A percentile compares a stretch with the other conserved stretches of the same genome.
Evolutionary conservation across 106 monocot genomes (phyloP).

Genomic region (Dioscorea zingiberensis): DNA sequence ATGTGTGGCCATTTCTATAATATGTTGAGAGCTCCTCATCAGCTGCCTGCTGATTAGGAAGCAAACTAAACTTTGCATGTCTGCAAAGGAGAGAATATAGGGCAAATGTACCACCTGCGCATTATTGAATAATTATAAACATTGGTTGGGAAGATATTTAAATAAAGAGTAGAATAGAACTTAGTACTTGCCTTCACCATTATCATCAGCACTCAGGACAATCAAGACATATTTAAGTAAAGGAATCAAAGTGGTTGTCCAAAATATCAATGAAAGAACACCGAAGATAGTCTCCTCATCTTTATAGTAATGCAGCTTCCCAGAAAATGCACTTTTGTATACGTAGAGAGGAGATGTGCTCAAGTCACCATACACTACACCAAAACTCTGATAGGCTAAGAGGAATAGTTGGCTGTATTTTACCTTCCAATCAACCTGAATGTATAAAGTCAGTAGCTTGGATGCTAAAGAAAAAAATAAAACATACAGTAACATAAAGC

Average conservation of each 20-base stretch:
- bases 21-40: conserved; percentile 93
- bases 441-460: no score
- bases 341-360: conserved; percentile 92
- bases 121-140: background rate
- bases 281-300: conserved; percentile 77
- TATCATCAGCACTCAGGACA: conserved; percentile 83
- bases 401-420: conserved; percentile 58
- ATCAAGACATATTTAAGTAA: conserved; percentile 80
- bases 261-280: conserved; percentile 75
- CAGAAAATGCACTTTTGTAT: conserved; percentile 70
- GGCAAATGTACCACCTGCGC: conserved; percentile 83
- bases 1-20: conserved; percentile 37
- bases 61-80: conserved; percentile 84
- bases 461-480: no score
- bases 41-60: conserved; percentile 90
- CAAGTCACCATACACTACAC: conserved; percentile 94
- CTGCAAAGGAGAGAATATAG: conserved; percentile 87
- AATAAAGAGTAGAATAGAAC: background rate
- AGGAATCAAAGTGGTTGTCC: conserved; percentile 82
- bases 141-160: conserved; percentile 6
- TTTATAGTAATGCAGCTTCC: conserved; percentile 46
- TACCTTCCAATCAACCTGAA: conserved; percentile 37
- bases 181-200: conserved; percentile 78
- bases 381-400: conserved; percentile 91
- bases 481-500: no score